These are phyloP conservation scores for Debaryomyces udenii DNA, from an alignment of 1,139 yeast genomes.

Conservation along the genomic window DNA sequence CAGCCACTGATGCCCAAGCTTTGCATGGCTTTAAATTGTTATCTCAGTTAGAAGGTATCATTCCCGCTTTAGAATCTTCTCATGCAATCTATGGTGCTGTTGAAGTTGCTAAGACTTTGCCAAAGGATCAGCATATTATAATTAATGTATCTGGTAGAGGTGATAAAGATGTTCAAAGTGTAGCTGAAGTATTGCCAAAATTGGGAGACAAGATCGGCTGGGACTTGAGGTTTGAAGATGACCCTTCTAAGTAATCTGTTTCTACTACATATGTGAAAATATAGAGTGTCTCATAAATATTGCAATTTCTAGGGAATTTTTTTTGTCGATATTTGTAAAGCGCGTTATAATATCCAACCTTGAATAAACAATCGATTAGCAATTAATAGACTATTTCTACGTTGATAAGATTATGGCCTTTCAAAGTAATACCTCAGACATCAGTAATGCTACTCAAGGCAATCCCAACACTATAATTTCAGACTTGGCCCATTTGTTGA, in stretches of 20 bases:
- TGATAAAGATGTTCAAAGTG: slow-evolving; percentile 97
- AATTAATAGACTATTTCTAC: background rate
- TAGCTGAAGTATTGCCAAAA: slow-evolving; percentile 88
- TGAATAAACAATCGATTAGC: too few relatives aligned
- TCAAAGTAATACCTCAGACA: background rate
- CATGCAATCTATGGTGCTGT: slow-evolving; percentile 94
- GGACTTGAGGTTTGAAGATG: slow-evolving; percentile 87
- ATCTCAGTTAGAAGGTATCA: slow-evolving; percentile 95
- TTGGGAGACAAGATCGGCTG: slow-evolving; percentile 91
- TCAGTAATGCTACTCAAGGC: background rate
- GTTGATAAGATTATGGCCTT: background rate
- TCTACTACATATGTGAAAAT: too few relatives aligned
- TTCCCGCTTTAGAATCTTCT: slow-evolving; percentile 96
- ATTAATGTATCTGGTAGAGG: slow-evolving; percentile 97
- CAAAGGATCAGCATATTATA: slow-evolving; percentile 76
- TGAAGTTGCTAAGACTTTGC: slow-evolving; percentile 83
- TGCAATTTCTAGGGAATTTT: background rate
- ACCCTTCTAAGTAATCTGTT: slow-evolving; percentile 37
- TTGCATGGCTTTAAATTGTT: slow-evolving; percentile 84
- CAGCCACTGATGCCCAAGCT: slow-evolving; percentile 95
- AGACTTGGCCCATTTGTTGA: slow-evolving; percentile 32
- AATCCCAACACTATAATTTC: slow-evolving; percentile 22
- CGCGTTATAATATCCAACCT: too few relatives aligned
- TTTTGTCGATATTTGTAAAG: too few relatives aligned
- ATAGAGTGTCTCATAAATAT: too few relatives aligned